Conservation (phyloP, 495 filamentous ascomycete species). For the Penicillium cosmopolitanum region DNA sequence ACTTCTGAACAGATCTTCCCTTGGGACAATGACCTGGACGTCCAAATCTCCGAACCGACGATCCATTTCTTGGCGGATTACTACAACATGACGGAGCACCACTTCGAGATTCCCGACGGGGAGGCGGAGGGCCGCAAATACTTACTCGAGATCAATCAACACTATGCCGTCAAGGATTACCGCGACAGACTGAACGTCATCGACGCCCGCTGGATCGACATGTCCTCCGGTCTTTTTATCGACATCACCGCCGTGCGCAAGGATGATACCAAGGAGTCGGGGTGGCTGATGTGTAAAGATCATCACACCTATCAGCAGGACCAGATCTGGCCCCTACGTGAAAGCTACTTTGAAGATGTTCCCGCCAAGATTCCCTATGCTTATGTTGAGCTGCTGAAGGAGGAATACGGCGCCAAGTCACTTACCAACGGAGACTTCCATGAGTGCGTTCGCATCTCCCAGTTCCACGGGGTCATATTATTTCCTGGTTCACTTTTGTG, state of each 20-base stretch:
- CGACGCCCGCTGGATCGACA: constrained; percentile 66
- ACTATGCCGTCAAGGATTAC: constrained; percentile 52
- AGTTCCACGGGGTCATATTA: not conserved
- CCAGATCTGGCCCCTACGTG: constrained; percentile 79
- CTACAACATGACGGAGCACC: constrained; percentile 67
- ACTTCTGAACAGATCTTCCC: constrained; percentile 52
- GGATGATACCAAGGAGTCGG: constrained; percentile 38
- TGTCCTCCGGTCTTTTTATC: constrained; percentile 62
- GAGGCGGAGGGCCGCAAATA: constrained; percentile 49
- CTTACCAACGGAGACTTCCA: constrained; percentile 66
- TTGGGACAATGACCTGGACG: constrained; percentile 66
- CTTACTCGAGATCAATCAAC: constrained; percentile 63
- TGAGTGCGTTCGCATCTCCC: constrained; percentile 51
- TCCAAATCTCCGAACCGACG: constrained; percentile 59
- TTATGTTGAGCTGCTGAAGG: constrained; percentile 70
- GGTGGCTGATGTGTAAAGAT: constrained; percentile 62
- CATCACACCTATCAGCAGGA: constrained; percentile 57
- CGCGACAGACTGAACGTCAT: constrained; percentile 58
- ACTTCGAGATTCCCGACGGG: constrained; percentile 49
- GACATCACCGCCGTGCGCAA: constrained; percentile 63
- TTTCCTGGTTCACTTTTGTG: not conserved
- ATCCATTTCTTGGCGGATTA: constrained; percentile 61
- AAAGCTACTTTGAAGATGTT: constrained; percentile 77
- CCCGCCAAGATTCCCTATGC: constrained; percentile 75
- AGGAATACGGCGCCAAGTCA: constrained; percentile 73